Percentiles rank a stretch among this genome's conserved stretches.
Evolutionary conservation across 805 yeast species (phyloP).

Genomic region (Wickerhamomyces ciferrii): DNA sequence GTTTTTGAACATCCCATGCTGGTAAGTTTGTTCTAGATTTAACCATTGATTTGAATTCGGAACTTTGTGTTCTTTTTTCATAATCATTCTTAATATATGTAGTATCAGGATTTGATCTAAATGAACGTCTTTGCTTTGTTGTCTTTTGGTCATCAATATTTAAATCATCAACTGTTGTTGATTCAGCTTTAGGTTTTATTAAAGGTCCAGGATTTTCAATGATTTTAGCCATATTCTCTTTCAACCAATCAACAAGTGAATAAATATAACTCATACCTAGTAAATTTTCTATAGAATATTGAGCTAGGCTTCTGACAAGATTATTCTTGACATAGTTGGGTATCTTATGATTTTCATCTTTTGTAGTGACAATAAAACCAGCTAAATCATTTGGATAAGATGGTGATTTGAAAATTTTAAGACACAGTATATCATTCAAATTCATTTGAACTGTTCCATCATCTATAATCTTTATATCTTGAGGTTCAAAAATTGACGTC

Average conservation of each 20-base stretch:
- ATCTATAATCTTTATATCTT: conserved; percentile 23
- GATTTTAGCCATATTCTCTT: conserved; percentile 50
- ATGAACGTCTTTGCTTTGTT: conserved; percentile 6
- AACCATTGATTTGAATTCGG: conserved; percentile 35
- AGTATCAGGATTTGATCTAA: conserved; percentile 26
- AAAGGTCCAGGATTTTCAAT: conserved; percentile 76
- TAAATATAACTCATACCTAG: conserved; percentile 70
- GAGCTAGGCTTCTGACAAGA: conserved; percentile 42
- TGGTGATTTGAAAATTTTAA: conserved; percentile 38
- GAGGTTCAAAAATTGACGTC: conserved; percentile 43
- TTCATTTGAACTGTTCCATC: conserved; percentile 14
- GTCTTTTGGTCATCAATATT: background rate
- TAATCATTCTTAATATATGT: conserved; percentile 30
- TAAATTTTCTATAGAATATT: conserved; percentile 36
- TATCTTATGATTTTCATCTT: conserved; percentile 36
- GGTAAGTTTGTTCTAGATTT: conserved; percentile 57
- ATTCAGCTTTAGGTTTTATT: conserved; percentile 19
- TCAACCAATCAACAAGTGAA: conserved; percentile 73
- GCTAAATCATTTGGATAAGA: conserved; percentile 65
- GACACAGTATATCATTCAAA: conserved; percentile 22
- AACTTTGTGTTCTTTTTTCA: conserved; percentile 22
- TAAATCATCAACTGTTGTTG: conserved; percentile 1
- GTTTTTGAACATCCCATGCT: conserved; percentile 69
- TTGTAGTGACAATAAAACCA: conserved; percentile 54
- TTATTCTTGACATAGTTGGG: conserved; percentile 68